Percentiles rank a stretch among this genome's conserved stretches.
phyloP scores from a whole-genome alignment of 352 stramenopile species.

The Blastocystis sp. region DNA sequence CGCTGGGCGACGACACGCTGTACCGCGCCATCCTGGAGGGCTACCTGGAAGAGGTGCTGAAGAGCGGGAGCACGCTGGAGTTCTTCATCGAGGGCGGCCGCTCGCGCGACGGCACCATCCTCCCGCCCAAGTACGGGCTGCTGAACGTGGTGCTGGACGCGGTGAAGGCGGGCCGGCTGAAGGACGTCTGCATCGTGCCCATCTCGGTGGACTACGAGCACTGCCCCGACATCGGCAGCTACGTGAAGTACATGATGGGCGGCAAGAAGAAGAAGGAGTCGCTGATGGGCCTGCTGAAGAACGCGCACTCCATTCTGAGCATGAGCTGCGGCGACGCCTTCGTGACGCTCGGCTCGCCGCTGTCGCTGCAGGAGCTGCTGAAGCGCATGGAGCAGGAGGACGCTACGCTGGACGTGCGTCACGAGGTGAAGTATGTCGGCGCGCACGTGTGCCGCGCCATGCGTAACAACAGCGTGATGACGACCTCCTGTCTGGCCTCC shows the following conservation, averaged over 20 bases:
- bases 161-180: conserved; percentile 71
- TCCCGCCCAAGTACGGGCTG: conserved; percentile 72
- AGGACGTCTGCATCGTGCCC: conserved; percentile 78
- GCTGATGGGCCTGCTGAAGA: conserved; percentile 77
- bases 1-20: conserved; percentile 66
- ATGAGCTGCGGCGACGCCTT: conserved; percentile 80
- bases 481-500: conserved; percentile 79
- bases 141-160: conserved; percentile 72
- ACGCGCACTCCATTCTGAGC: conserved; percentile 78
- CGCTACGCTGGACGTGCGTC: conserved; percentile 48
- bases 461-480: conserved; percentile 77
- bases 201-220: conserved; percentile 85
- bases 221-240: conserved; percentile 81
- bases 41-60: conserved; percentile 80
- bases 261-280: conserved; percentile 82
- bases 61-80: conserved; percentile 80
- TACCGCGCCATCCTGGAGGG: conserved; percentile 75
- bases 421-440: conserved; percentile 70
- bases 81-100: conserved; percentile 84
- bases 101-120: conserved; percentile 76
- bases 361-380: conserved; percentile 75
- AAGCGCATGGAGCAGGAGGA: conserved; percentile 73
- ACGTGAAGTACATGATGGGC: conserved; percentile 81
- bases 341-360: conserved; percentile 78
- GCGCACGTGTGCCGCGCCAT: conserved; percentile 76